These are phyloP conservation scores for Paulownia fortunei DNA, from an alignment of 257 asterid species.

Conservation along the genomic window DNA sequence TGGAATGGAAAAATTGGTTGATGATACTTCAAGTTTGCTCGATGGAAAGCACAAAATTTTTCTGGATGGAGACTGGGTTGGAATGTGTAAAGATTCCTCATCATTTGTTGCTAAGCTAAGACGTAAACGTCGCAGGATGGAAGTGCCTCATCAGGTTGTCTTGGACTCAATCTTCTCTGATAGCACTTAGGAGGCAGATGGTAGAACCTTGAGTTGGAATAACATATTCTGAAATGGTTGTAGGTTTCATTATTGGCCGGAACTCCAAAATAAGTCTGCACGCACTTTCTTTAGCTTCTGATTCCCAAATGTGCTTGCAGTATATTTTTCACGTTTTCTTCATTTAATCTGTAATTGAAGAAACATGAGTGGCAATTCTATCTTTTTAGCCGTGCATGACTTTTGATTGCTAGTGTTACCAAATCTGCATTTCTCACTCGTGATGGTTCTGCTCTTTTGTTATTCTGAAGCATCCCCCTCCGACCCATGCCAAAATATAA, in stretches of 20 bases:
- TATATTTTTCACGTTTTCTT: neutral
- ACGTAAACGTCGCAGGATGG: slow-evolving; percentile 70
- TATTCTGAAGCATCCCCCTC: slow-evolving; percentile 2
- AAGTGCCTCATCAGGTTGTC: slow-evolving; percentile 74
- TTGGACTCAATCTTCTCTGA: slow-evolving; percentile 30
- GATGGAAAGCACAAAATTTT: slow-evolving; percentile 66
- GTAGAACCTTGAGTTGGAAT: neutral
- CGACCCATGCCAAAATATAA: neutral
- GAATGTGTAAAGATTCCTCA: slow-evolving; percentile 73
- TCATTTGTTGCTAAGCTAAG: slow-evolving; percentile 70
- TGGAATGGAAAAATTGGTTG: slow-evolving; percentile 76
- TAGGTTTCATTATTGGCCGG: neutral
- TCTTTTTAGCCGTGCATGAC: slow-evolving; percentile 14
- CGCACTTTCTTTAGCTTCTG: slow-evolving; percentile 1
- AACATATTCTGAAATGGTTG: neutral
- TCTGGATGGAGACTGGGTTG: slow-evolving; percentile 93
- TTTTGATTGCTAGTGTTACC: slow-evolving; percentile 1
- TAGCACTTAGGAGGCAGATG: slow-evolving; percentile 23
- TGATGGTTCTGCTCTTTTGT: slow-evolving; percentile 18
- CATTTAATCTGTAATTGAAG: slow-evolving; percentile 13
- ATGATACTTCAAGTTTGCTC: slow-evolving; percentile 52
- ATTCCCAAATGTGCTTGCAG: neutral
- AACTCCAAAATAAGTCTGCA: neutral
- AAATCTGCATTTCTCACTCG: neutral
- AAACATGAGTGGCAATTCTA: neutral